Base-by-base conservation (phyloP, 768 basidiomycete species). In the Piloderma croceum region DNA sequence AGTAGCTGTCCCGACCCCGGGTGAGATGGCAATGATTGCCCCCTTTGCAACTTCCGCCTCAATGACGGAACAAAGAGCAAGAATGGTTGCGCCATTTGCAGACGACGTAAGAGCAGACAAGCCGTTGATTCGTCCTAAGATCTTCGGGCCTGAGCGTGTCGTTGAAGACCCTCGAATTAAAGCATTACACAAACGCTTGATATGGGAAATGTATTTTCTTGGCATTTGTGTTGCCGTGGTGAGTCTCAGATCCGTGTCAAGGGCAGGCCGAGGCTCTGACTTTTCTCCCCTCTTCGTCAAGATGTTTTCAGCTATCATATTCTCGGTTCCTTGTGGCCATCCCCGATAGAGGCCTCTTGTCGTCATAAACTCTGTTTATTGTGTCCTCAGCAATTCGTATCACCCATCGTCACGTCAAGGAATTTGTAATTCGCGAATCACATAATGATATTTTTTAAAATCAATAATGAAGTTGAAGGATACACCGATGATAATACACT, bases 91-190 rank as follows among this genome's bases (percentile, higher is more conserved):
- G 10, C 27, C 27, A 29, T 29, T 29, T 9, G 9, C 27, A 29
- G 15, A 9, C 27, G 10, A 9, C 27, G 15, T 29, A 15, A 9
- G 27, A 29, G 9, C 27, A 29, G 9, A 15, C 9, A 22, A 33
- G 27, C 29, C 41, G 19, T 19, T 4, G 12, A 17, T 10, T 25
- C 56, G 61, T 6, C 59, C 64, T 7, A 59, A 60, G 11, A 45
- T 68, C n/a, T 68, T 68, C 44, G 68, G 68, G n/a, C 66, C 66
- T 5, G 64, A 66, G 46, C 51, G 52, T 25, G 58, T 62, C 25
- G 60, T 69, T 27, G 49, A 58, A 32, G 68, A 70, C 39, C 64
- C 61, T 35, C 50, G 59, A 27, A 64, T 70, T 31, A 52, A 54
- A 29, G 58, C 48, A 7, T 56, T 58, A 24, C 67, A 67, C 43